A percentile compares a stretch with the other conserved stretches of the same genome.
These are phyloP conservation scores for Lophiostoma macrostomum DNA, from an alignment of 495 filamentous ascomycete species.

Conservation along the genomic window DNA sequence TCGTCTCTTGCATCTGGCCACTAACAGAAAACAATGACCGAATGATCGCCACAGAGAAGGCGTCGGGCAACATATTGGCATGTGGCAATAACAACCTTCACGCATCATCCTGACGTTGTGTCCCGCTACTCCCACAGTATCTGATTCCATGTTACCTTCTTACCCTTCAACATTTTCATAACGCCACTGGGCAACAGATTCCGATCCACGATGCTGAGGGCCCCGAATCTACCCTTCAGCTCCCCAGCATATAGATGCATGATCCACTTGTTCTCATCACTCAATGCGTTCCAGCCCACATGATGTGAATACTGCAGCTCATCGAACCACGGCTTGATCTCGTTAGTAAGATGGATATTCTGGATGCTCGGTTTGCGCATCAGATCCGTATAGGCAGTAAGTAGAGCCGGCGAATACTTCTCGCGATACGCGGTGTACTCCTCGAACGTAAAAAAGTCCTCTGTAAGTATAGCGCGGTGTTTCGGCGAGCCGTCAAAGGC, in stretches of 20 bases:
- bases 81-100: no score
- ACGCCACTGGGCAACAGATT: neutral
- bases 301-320: neutral
- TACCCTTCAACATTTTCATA: constrained; percentile 6
- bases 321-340: constrained; percentile 3
- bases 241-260: constrained; percentile 5
- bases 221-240: constrained; percentile 3
- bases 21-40: no score
- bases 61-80: no score
- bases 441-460: constrained; percentile 6
- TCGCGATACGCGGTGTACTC: constrained; percentile 11
- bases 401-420: neutral
- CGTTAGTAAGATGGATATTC: neutral
- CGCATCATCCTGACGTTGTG: no score
- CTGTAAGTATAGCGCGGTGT: neutral
- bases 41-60: no score
- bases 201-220: constrained; percentile 3
- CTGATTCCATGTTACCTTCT: constrained; percentile 5
- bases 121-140: neutral
- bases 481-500: neutral
- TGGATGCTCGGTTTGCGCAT: constrained; percentile 1
- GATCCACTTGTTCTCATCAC: constrained; percentile 8
- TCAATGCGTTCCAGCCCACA: neutral
- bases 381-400: neutral
- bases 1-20: no score